phyloP scores from a whole-genome alignment of 305 asterid genomes.

The Fraxinus paxiana region DNA sequence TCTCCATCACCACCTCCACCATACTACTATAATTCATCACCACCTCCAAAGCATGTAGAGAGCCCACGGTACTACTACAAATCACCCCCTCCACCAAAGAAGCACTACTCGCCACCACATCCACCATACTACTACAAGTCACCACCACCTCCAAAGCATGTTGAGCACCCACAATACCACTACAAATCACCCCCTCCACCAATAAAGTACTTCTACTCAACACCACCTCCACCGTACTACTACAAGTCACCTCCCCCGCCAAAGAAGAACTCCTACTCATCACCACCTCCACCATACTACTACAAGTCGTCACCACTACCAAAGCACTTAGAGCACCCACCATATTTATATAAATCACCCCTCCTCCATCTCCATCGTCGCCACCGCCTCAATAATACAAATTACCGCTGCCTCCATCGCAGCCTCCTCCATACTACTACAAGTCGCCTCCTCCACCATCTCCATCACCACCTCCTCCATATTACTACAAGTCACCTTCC shows the following conservation, averaged over 20 bases:
- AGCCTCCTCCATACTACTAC: background rate
- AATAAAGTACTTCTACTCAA: background rate
- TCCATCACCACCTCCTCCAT: background rate
- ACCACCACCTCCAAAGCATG: background rate
- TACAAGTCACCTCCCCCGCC: background rate
- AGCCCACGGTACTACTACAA: background rate
- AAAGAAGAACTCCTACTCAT: background rate
- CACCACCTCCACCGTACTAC: background rate
- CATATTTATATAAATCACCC: background rate
- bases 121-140: background rate
- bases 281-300: background rate
- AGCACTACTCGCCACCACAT: background rate
- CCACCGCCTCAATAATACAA: too few relatives aligned
- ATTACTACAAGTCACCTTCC: background rate
- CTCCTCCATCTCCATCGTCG: too few relatives aligned
- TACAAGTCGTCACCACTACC: background rate
- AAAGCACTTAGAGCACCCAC: background rate
- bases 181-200: background rate
- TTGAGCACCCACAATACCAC: background rate
- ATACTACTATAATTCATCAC: background rate
- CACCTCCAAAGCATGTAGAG: background rate
- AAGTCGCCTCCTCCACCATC: background rate
- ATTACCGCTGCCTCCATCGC: background rate
- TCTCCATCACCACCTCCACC: background rate
- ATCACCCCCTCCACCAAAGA: background rate